phyloP scores from a whole-genome alignment of 169 alveolate species.

The Plasmodium knowlesi region DNA sequence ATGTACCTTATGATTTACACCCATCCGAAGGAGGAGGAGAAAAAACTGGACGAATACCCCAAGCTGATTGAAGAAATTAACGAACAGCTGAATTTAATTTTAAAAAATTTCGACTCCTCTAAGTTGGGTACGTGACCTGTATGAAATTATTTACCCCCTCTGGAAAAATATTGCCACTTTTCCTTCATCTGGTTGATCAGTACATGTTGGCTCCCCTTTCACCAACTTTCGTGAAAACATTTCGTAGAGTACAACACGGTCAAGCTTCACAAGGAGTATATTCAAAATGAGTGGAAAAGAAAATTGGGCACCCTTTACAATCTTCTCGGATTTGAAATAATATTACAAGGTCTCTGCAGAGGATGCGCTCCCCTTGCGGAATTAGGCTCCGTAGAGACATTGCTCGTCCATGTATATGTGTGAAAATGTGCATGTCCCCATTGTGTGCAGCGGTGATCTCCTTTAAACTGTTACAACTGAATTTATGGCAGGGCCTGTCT shows the following conservation, averaged over 20 bases:
- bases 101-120: slow-evolving; percentile 53
- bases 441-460: neutral
- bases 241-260: slow-evolving; percentile 52
- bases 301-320: slow-evolving; percentile 58
- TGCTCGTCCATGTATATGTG: neutral
- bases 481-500: neutral
- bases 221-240: neutral
- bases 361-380: neutral
- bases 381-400: neutral
- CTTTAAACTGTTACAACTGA: neutral
- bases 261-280: slow-evolving; percentile 51
- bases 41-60: slow-evolving; percentile 64
- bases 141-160: neutral
- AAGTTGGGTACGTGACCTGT: slow-evolving; percentile 13
- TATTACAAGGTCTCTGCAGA: slow-evolving; percentile 27
- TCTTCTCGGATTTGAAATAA: slow-evolving; percentile 61
- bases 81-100: slow-evolving; percentile 30
- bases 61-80: slow-evolving; percentile 55
- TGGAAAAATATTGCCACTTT: neutral
- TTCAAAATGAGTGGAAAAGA: slow-evolving; percentile 46
- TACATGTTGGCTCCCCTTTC: neutral
- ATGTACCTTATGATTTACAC: neutral
- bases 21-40: slow-evolving; percentile 48
- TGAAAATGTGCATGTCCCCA: neutral
- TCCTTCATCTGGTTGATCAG: neutral